phyloP scores from a whole-genome alignment of 805 yeast genomes.

The Yarrowia deformans region DNA sequence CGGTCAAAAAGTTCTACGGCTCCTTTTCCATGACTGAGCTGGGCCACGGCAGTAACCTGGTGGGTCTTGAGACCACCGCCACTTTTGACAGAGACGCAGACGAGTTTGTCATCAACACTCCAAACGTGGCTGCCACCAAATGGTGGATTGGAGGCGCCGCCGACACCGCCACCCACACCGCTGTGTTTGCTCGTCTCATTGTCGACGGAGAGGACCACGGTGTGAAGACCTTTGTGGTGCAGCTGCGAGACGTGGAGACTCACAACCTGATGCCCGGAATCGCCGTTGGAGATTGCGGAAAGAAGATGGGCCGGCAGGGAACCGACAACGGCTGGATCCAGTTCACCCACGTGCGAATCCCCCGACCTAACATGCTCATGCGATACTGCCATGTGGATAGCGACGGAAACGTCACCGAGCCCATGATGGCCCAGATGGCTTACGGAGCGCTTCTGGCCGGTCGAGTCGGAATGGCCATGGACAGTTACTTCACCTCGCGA shows the following conservation, averaged over 20 bases:
- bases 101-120: constrained; percentile 79
- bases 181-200: constrained; percentile 80
- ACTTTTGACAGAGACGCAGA: constrained; percentile 71
- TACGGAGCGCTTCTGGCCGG: constrained; percentile 88
- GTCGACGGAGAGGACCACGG: constrained; percentile 87
- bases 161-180: constrained; percentile 85
- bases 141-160: constrained; percentile 99
- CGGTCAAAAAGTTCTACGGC: constrained; percentile 60
- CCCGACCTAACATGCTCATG: constrained; percentile 80
- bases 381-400: constrained; percentile 73
- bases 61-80: constrained; percentile 91
- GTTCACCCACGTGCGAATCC: constrained; percentile 80
- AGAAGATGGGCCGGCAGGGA: constrained; percentile 95
- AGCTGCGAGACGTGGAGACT: constrained; percentile 70
- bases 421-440: constrained; percentile 86
- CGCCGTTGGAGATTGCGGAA: constrained; percentile 88
- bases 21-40: constrained; percentile 93
- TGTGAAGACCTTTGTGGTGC: constrained; percentile 90
- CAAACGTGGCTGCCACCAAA: constrained; percentile 89
- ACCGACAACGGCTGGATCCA: constrained; percentile 97
- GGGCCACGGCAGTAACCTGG: constrained; percentile 92
- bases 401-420: constrained; percentile 72
- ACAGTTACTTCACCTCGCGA: constrained; percentile 80
- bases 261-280: constrained; percentile 81
- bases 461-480: constrained; percentile 87